A percentile compares a stretch with the other conserved stretches of the same genome.
These are phyloP conservation scores for Ceratobasidium sp. DNA, from an alignment of 1,284 basidiomycete genomes.

Conservation along the genomic window DNA sequence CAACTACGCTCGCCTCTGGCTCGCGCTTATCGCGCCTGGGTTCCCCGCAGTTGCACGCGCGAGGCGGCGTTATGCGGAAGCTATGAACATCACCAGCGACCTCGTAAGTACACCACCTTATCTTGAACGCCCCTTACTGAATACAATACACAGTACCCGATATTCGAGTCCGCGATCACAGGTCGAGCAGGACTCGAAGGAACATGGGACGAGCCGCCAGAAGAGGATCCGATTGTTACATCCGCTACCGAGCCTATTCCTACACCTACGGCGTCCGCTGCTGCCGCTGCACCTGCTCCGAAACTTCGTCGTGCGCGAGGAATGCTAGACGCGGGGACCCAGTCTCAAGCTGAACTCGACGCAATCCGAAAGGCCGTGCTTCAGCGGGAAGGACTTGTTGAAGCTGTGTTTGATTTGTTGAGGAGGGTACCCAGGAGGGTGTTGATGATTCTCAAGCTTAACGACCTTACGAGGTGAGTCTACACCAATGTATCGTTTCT, in stretches of 20 bases:
- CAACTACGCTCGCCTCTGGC: conserved; percentile 74
- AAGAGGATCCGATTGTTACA: conserved; percentile 36
- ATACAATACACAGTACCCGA: conserved; percentile 66
- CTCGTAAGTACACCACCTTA: conserved; percentile 63
- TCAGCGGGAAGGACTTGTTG: conserved; percentile 79
- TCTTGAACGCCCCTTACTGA: background rate
- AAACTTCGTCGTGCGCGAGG: conserved; percentile 68
- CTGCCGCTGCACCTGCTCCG: conserved; percentile 38
- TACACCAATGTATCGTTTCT: background rate
- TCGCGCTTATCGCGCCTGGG: conserved; percentile 81
- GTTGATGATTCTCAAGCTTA: conserved; percentile 88
- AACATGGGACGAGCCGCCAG: conserved; percentile 53
- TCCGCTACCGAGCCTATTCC: conserved; percentile 46
- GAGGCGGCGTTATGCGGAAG: conserved; percentile 85
- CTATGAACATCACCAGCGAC: conserved; percentile 89
- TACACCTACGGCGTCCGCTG: conserved; percentile 60
- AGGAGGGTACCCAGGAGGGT: conserved; percentile 83
- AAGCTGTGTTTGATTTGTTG: conserved; percentile 86
- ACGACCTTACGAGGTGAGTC: conserved; percentile 78
- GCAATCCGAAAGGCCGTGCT: conserved; percentile 83
- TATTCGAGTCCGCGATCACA: conserved; percentile 90
- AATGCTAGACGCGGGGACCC: conserved; percentile 76
- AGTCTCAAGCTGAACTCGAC: conserved; percentile 77
- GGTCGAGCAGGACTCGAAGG: conserved; percentile 49
- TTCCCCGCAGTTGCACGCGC: conserved; percentile 71